Base-by-base conservation (phyloP, 345 rosid species). In the Corchorus olitorius region DNA sequence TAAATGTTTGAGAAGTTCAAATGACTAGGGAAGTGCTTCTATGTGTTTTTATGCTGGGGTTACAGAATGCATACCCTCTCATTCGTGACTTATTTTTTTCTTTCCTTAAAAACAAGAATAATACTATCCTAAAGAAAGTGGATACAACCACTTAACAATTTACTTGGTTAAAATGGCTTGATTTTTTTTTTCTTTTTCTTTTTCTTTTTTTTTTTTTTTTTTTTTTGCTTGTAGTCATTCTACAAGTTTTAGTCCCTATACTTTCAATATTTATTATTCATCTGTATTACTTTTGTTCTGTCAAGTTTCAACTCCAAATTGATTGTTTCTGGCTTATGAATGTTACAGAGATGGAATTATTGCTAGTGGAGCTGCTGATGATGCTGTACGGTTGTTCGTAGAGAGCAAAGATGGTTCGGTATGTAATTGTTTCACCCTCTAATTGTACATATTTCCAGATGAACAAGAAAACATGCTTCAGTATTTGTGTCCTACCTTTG, bases 331-430 rank as follows among this genome's bases (percentile, higher is more conserved):
- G 61, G 8, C 61, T 33, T 76, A 45, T 73, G 76, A 59, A 61
- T 72, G 33, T 81, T 77, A 71, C 82, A 91, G 99, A 84, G 96
- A 93, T 50, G 94, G 87, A 65, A 78, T 93, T 73, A 93, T 94
- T 82, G 97, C 89, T 50, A 93, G 90, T 86, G 99, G 95, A 82
- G 98, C 96, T 39, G 99, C 97, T 43, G 98, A 93, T 87, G 90
- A 91, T 87, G 97, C 95, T 46, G 80, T 94, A 65, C 76, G 91
- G 22, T 80, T 91, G 80, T 94, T 94, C 82, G 87, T 83, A 75
- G 93, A 91, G 81, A 81, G 82, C 85, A 88, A 87, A 85, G 88
- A 87, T 80, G 90, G 72, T 76, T 81, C 72, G 83, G 99, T 93
- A 87, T 50, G 62, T 59, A 52, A 46, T 55, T 45, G 4, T 73